Conservation (phyloP, 176 grass and related monocot genomes). For the Ampelocalamus luodianensis region DNA sequence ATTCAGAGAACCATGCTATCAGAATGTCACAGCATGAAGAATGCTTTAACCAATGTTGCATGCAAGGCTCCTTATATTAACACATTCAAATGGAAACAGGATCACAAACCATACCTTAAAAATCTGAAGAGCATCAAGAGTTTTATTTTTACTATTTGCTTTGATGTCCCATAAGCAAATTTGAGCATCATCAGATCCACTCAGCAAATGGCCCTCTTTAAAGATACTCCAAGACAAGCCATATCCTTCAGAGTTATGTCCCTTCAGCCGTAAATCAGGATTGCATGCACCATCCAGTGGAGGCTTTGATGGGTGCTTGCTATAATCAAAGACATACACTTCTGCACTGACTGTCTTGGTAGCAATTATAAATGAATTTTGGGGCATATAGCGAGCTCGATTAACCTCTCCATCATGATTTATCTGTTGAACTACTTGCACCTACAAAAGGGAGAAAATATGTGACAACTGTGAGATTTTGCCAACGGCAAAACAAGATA, state of each 20-base stretch:
- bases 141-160: slow-evolving; percentile 77
- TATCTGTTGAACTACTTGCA: slow-evolving; percentile 99
- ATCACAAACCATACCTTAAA: slow-evolving; percentile 67
- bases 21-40: slow-evolving; percentile 27
- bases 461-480: background rate
- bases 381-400: slow-evolving; percentile 96
- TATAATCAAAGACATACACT: slow-evolving; percentile 98
- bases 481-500: background rate
- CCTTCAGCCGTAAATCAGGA: slow-evolving; percentile 92
- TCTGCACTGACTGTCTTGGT: slow-evolving; percentile 97
- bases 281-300: slow-evolving; percentile 88
- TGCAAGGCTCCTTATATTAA: slow-evolving; percentile 12
- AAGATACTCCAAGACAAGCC: slow-evolving; percentile 96
- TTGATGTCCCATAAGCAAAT: slow-evolving; percentile 95
- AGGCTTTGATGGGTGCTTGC: slow-evolving; percentile 98
- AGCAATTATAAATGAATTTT: slow-evolving; percentile 97
- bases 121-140: slow-evolving; percentile 87
- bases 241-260: slow-evolving; percentile 96
- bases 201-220: slow-evolving; percentile 94
- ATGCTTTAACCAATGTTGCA: slow-evolving; percentile 13
- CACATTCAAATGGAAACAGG: slow-evolving; percentile 8
- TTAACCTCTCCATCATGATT: slow-evolving; percentile 99
- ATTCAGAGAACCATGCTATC: slow-evolving; percentile 22
- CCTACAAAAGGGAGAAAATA: slow-evolving; percentile 53
- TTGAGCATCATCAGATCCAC: slow-evolving; percentile 96